Conservation (phyloP, 176 grass and related monocot genomes). For the Rhipidocladum racemiflorum region DNA sequence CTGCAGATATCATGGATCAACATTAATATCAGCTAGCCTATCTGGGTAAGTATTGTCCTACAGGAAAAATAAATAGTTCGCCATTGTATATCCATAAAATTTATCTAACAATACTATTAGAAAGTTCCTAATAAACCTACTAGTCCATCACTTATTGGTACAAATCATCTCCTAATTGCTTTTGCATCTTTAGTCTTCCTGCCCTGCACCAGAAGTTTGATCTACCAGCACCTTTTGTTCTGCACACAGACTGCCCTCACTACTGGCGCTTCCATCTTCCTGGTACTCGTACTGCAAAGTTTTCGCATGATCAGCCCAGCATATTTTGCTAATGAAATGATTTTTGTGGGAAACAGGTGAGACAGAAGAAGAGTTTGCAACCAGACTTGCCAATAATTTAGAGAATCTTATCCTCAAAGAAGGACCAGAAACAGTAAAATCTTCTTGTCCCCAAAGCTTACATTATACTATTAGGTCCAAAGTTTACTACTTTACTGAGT, state of each 20-base stretch:
- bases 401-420: conserved; percentile 97
- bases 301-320: not conserved
- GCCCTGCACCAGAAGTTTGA: conserved; percentile 96
- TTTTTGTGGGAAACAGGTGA: conserved; percentile 51
- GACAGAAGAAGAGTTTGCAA: conserved; percentile 89
- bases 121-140: not conserved
- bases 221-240: conserved; percentile 89
- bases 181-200: conserved; percentile 70
- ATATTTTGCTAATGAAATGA: conserved; percentile 23
- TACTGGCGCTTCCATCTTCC: conserved; percentile 94
- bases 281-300: conserved; percentile 44
- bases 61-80: conserved; percentile 2
- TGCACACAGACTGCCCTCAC: conserved; percentile 93
- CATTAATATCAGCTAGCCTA: conserved; percentile 85
- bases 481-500: conserved; percentile 16
- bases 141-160: not conserved
- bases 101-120: conserved; percentile 1
- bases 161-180: conserved; percentile 7
- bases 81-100: conserved; percentile 14
- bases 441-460: conserved; percentile 30
- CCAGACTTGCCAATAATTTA: conserved; percentile 84
- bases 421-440: conserved; percentile 87
- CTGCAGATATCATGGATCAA: conserved; percentile 95
- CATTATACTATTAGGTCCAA: conserved; percentile 3
- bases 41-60: conserved; percentile 55